Evolutionary conservation across 2,329 filamentous ascomycete species (phyloP).

Genomic region (Fusarium aywerte): DNA sequence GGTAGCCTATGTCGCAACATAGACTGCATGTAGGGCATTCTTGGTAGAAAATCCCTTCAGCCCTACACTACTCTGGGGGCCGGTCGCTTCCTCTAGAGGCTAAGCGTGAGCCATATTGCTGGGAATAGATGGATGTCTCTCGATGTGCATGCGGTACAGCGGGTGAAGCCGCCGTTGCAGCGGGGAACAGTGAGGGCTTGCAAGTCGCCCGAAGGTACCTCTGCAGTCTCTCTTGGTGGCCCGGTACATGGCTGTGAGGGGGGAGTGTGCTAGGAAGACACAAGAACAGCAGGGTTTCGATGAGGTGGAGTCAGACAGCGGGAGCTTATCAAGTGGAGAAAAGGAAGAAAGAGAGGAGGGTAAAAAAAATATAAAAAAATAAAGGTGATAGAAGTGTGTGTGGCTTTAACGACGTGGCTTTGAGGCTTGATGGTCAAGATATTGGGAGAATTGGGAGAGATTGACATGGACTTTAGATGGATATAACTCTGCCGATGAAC

Average conservation of each 20-base stretch:
- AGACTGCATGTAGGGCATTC: conserved; percentile 20
- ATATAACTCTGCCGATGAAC: not conserved
- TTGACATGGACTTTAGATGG: not conserved
- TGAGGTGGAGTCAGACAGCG: conserved; percentile 34
- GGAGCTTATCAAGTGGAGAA: conserved; percentile 35
- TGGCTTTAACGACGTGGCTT: conserved; percentile 10
- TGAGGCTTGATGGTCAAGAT: conserved; percentile 13
- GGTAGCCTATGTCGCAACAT: not conserved
- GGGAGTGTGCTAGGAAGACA: conserved; percentile 25
- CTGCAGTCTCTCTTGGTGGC: not conserved
- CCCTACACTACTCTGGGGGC: conserved; percentile 36
- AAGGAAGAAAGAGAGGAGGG: not conserved
- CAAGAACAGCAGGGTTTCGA: conserved; percentile 17
- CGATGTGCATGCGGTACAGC: conserved; percentile 37
- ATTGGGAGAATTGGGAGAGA: not conserved
- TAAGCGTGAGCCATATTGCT: conserved; percentile 42
- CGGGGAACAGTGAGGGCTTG: conserved; percentile 18
- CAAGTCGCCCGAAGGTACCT: conserved; percentile 15
- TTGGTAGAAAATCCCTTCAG: conserved; percentile 28
- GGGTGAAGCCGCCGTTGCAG: conserved; percentile 44
- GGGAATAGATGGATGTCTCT: conserved; percentile 29
- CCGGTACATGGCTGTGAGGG: conserved; percentile 12
- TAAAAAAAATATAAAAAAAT: not conserved
- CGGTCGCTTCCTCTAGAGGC: conserved; percentile 44
- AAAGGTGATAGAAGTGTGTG: not conserved